Evolutionary conservation across 345 rosid species (phyloP).

Genomic region (Arabidopsis arenosa): DNA sequence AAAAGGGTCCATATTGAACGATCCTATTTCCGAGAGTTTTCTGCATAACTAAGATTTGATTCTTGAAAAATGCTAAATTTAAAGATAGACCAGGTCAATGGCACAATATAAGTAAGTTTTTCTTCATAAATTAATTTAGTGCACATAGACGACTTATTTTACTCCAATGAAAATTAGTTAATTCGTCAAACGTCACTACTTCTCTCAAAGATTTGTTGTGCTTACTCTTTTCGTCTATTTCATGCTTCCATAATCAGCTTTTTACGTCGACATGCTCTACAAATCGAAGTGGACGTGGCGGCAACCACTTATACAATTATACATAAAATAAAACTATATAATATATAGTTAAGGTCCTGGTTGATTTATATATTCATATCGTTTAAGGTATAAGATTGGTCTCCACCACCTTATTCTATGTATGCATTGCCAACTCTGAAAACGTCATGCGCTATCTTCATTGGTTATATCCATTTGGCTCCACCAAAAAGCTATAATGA

Average conservation of each 20-base stretch:
- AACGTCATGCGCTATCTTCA: slow-evolving; percentile 18
- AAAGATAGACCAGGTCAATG: neutral
- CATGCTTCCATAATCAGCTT: slow-evolving; percentile 13
- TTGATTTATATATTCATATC: neutral
- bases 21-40: neutral
- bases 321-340: neutral
- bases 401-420: neutral
- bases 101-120: neutral
- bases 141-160: slow-evolving; percentile 13
- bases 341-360: neutral
- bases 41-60: neutral
- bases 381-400: slow-evolving; percentile 13
- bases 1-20: neutral
- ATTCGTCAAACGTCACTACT: neutral
- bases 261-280: slow-evolving; percentile 6
- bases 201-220: neutral
- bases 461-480: slow-evolving; percentile 22
- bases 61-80: neutral
- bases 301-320: slow-evolving; percentile 24
- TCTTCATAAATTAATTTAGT: neutral
- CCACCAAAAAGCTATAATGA: neutral
- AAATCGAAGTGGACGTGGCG: slow-evolving; percentile 33
- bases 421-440: slow-evolving; percentile 14
- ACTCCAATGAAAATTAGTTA: slow-evolving; percentile 6
- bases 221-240: neutral